These are phyloP conservation scores for Clarireedia hainanense DNA, from an alignment of 2,329 filamentous ascomycete genomes.

Conservation along the genomic window DNA sequence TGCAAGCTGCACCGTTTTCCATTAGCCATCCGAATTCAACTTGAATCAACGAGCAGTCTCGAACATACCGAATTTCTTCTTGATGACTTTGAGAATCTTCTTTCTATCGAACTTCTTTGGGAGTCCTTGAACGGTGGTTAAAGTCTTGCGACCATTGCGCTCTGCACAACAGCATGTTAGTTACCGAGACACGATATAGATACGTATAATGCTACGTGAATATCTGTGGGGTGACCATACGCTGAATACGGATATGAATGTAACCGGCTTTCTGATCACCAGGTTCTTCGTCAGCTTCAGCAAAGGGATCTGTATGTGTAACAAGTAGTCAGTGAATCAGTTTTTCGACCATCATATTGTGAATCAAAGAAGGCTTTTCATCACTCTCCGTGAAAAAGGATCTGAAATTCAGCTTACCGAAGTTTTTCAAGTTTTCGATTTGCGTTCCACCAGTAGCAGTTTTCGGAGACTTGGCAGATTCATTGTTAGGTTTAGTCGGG, in stretches of 20 bases:
- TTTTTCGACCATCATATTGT: not conserved
- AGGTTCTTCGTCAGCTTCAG: constrained; percentile 99
- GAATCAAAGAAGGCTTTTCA: too few relatives aligned
- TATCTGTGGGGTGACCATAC: constrained; percentile 47
- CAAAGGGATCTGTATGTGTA: constrained; percentile 84
- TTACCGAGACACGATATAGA: not conserved
- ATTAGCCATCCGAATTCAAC: not conserved
- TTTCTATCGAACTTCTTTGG: constrained; percentile 99
- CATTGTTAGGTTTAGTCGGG: not conserved
- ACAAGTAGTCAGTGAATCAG: not conserved
- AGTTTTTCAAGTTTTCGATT: constrained; percentile 11
- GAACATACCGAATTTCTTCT: constrained; percentile 89
- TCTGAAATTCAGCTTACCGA: not conserved
- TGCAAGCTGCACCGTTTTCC: constrained; percentile 61
- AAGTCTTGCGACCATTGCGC: constrained; percentile 99
- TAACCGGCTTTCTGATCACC: constrained; percentile 95
- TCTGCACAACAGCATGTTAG: constrained; percentile 52
- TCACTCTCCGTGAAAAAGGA: too few relatives aligned
- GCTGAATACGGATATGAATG: constrained; percentile 99
- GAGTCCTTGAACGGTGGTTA: constrained; percentile 98
- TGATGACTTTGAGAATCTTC: constrained; percentile 99
- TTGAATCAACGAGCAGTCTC: not conserved
- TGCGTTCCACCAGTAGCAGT: constrained; percentile 3
- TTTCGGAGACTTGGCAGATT: constrained; percentile 1
- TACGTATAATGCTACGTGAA: not conserved